Evolutionary conservation across 371 early-diverging fungal species (phyloP).

Genomic region (Circinella umbellata): DNA sequence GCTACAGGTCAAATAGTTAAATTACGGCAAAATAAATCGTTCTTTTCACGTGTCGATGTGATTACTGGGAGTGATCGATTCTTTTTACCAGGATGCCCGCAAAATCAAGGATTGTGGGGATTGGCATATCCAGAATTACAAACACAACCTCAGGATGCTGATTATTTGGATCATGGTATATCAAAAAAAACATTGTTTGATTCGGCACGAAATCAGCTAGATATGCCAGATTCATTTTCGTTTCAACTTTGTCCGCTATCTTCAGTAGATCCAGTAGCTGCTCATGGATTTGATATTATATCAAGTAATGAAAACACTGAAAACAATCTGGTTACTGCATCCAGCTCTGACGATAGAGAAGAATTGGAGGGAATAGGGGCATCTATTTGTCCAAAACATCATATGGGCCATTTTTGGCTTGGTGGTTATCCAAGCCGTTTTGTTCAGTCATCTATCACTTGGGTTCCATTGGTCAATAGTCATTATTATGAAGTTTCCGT

Average conservation of each 20-base stretch:
- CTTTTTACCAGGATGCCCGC: conserved; percentile 20
- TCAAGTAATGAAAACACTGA: background rate
- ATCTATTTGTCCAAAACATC: background rate
- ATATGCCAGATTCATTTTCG: conserved; percentile 18
- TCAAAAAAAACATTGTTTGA: conserved; percentile 18
- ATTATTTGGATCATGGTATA: conserved; percentile 5
- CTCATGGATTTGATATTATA: conserved; percentile 8
- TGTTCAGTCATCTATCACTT: conserved; percentile 4
- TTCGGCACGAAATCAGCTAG: conserved; percentile 6
- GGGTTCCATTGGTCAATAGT: conserved; percentile 25
- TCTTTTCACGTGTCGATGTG: conserved; percentile 20
- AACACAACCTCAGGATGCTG: conserved; percentile 12
- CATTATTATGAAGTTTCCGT: conserved; percentile 43
- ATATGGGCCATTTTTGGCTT: conserved; percentile 24
- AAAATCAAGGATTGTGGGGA: conserved; percentile 26
- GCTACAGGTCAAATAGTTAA: conserved; percentile 16
- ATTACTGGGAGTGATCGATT: conserved; percentile 11
- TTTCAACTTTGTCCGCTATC: conserved; percentile 20
- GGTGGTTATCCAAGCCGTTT: conserved; percentile 14
- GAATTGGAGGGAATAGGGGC: no score
- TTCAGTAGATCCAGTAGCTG: conserved; percentile 1
- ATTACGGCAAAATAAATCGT: conserved; percentile 3
- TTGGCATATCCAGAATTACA: conserved; percentile 23
- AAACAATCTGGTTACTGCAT: no score
- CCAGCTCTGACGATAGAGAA: no score